Percentiles rank a stretch among this genome's conserved stretches.
Conservation (phyloP, 1,139 yeast genomes). For the Kodamaea alishanica region DNA sequence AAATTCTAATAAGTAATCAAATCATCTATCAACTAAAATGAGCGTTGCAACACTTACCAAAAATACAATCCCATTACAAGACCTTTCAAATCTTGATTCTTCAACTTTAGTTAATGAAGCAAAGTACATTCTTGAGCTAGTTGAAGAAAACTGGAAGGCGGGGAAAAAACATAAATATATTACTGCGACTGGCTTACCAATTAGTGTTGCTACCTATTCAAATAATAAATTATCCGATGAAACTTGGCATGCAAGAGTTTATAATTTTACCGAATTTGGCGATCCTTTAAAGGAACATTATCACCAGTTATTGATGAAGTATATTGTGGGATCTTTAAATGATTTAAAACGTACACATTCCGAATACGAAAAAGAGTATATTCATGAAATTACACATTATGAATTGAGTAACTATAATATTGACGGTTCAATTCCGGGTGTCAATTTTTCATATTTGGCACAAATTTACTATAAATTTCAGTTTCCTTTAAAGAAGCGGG, state of each 20-base stretch:
- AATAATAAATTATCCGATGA: constrained; percentile 16
- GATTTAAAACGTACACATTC: constrained; percentile 29
- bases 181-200: constrained; percentile 9
- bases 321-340: constrained; percentile 18
- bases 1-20: too few relatives aligned
- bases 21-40: too few relatives aligned
- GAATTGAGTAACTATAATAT: constrained; percentile 17
- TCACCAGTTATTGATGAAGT: constrained; percentile 14
- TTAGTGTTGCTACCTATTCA: constrained; percentile 16
- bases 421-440: constrained; percentile 9
- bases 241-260: constrained; percentile 22
- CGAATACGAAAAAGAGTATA: constrained; percentile 32
- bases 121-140: constrained; percentile 13
- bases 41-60: constrained; percentile 8
- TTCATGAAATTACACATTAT: constrained; percentile 28
- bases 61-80: constrained; percentile 12
- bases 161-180: constrained; percentile 13
- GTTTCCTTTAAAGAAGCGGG: constrained; percentile 45
- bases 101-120: constrained; percentile 13
- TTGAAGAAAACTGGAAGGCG: constrained; percentile 14
- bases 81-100: constrained; percentile 13
- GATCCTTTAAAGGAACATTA: constrained; percentile 14
- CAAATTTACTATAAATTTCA: constrained; percentile 48
- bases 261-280: constrained; percentile 17
- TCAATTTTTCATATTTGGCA: constrained; percentile 17